Conservation (phyloP, 2,329 filamentous ascomycete genomes). For the Coniosporium tulheliwenetii region DNA sequence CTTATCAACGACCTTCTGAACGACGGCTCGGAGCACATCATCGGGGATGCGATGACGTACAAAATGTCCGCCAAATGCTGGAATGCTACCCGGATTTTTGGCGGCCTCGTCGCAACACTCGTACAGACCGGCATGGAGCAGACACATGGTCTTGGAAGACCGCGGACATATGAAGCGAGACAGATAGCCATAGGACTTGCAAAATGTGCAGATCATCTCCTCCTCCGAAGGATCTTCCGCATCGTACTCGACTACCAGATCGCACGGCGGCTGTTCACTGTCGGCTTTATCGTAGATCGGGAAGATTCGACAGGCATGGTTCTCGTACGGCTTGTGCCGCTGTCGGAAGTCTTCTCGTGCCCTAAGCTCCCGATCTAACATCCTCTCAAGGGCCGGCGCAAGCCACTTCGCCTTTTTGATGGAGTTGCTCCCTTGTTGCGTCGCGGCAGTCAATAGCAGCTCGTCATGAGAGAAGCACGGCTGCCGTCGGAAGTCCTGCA, state of each 20-base stretch:
- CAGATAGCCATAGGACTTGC: conserved; percentile 83
- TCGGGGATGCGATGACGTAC: conserved; percentile 65
- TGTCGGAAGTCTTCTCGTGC: conserved; percentile 54
- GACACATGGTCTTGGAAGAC: conserved; percentile 67
- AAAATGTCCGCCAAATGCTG: conserved; percentile 42
- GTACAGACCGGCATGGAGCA: conserved; percentile 64
- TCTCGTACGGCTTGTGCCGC: conserved; percentile 30
- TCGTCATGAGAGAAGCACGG: conserved; percentile 98
- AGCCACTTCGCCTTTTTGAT: conserved; percentile 95
- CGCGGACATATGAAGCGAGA: conserved; percentile 78
- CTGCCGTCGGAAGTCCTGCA: conserved; percentile 77
- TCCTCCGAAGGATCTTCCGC: conserved; percentile 73
- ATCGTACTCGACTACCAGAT: conserved; percentile 17
- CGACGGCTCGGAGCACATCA: conserved; percentile 48
- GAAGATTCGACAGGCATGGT: too few species aligned
- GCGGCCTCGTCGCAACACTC: conserved; percentile 67
- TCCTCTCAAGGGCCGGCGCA: conserved; percentile 67
- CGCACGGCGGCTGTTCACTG: conserved; percentile 29
- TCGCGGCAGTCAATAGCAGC: conserved; percentile 76
- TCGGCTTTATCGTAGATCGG: conserved; percentile 26
- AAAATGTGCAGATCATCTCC: conserved; percentile 80
- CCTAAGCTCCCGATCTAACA: conserved; percentile 55
- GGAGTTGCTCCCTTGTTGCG: conserved; percentile 46
- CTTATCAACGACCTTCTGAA: conserved; percentile 71
- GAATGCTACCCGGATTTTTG: conserved; percentile 44